Evolutionary conservation across 768 basidiomycete species (phyloP).

Genomic region (Tulasnella sp.): DNA sequence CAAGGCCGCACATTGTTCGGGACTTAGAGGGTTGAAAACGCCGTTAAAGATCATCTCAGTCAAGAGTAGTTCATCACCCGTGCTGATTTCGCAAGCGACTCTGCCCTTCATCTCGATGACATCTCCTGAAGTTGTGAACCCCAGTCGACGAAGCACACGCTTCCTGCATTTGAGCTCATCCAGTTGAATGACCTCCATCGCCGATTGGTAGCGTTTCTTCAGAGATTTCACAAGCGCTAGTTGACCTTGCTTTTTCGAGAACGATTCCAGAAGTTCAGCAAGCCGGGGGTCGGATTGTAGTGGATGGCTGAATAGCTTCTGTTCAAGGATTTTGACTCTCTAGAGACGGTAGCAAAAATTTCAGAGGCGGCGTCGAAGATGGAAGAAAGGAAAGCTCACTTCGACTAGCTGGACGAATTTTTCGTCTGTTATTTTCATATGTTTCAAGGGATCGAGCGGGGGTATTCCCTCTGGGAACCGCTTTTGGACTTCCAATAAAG

Average conservation of each 20-base stretch:
- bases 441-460: conserved; percentile 83
- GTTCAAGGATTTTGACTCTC: conserved; percentile 91
- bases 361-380: background rate
- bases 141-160: conserved; percentile 85
- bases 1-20: conserved; percentile 91
- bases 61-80: conserved; percentile 91
- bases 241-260: conserved; percentile 67
- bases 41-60: conserved; percentile 98
- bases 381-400: conserved; percentile 42
- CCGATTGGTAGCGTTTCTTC: conserved; percentile 82
- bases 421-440: conserved; percentile 94
- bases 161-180: conserved; percentile 96
- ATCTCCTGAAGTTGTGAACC: conserved; percentile 82
- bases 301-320: conserved; percentile 73
- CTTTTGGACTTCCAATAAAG: conserved; percentile 82
- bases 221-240: conserved; percentile 67
- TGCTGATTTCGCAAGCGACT: conserved; percentile 97
- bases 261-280: conserved; percentile 75
- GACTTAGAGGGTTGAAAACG: conserved; percentile 81
- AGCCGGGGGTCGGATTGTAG: conserved; percentile 75
- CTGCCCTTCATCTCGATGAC: conserved; percentile 98
- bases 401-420: conserved; percentile 84
- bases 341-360: conserved; percentile 35
- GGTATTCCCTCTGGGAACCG: conserved; percentile 85
- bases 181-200: conserved; percentile 88